Evolutionary conservation across 768 basidiomycete species (phyloP).

Genomic region (Termitomyces sp.): DNA sequence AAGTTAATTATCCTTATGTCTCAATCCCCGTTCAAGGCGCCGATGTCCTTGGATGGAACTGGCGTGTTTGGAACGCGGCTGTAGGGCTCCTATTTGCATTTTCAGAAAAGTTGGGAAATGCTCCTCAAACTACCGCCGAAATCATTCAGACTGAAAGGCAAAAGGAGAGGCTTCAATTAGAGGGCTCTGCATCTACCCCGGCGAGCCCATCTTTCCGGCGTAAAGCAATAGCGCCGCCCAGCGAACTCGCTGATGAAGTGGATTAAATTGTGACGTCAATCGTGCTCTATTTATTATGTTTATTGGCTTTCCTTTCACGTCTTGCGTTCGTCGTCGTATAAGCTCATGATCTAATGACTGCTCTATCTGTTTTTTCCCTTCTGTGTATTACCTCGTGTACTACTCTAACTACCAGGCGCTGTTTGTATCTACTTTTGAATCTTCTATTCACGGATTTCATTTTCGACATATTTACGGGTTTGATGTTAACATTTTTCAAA

Average conservation of each 20-base stretch:
- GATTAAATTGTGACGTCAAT: conserved; percentile 2
- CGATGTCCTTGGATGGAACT: conserved; percentile 50
- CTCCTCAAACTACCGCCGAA: conserved; percentile 33
- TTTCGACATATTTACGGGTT: neutral
- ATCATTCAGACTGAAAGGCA: conserved; percentile 22
- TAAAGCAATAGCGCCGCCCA: conserved; percentile 17
- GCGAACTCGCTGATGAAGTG: conserved; percentile 9
- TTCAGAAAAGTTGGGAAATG: conserved; percentile 53
- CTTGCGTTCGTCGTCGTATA: conserved; percentile 9
- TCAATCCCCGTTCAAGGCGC: conserved; percentile 30
- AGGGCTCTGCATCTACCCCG: neutral
- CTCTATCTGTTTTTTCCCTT: neutral
- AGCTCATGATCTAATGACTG: conserved; percentile 10
- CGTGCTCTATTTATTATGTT: conserved; percentile 8
- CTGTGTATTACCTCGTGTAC: conserved; percentile 11
- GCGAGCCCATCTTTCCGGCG: conserved; percentile 6
- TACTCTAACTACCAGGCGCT: conserved; percentile 1
- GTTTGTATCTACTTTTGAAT: conserved; percentile 7
- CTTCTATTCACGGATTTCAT: neutral
- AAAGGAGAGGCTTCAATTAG: conserved; percentile 8
- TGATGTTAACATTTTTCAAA: neutral
- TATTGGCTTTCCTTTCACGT: conserved; percentile 9
- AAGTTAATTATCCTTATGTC: conserved; percentile 51
- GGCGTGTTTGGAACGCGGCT: conserved; percentile 51
- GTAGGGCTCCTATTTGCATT: conserved; percentile 62